phyloP scores from a whole-genome alignment of 305 asterid genomes.

The Fraxinus greggii region DNA sequence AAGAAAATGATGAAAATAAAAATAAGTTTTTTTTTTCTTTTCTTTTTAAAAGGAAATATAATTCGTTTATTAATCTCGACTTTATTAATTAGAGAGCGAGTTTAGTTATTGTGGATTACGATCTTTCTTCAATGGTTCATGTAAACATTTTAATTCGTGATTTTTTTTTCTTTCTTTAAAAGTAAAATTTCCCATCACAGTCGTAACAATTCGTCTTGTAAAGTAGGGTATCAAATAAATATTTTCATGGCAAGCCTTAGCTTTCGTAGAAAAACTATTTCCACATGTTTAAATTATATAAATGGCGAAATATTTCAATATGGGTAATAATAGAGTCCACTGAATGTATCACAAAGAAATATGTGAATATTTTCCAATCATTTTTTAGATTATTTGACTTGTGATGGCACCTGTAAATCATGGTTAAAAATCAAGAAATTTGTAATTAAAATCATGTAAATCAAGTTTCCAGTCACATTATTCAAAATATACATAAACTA shows the following conservation, averaged over 20 bases:
- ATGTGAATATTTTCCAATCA: not conserved
- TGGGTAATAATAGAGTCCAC: not conserved
- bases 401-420: not conserved
- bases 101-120: not conserved
- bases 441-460: no score
- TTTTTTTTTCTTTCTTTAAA: not conserved
- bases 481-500: not conserved
- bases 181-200: not conserved
- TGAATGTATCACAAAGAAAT: not conserved
- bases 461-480: not conserved
- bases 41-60: not conserved
- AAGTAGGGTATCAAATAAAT: not conserved
- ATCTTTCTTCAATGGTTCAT: not conserved
- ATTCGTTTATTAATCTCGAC: not conserved
- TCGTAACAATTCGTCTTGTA: no score
- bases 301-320: not conserved
- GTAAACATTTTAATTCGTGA: not conserved
- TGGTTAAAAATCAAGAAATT: not conserved
- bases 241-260: not conserved
- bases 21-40: no score
- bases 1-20: not conserved
- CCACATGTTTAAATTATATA: not conserved
- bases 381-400: not conserved
- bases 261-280: not conserved
- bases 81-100: not conserved